Evolutionary conservation across 495 filamentous ascomycete genomes (phyloP).

Genomic region (Aspergillus taichungensis): DNA sequence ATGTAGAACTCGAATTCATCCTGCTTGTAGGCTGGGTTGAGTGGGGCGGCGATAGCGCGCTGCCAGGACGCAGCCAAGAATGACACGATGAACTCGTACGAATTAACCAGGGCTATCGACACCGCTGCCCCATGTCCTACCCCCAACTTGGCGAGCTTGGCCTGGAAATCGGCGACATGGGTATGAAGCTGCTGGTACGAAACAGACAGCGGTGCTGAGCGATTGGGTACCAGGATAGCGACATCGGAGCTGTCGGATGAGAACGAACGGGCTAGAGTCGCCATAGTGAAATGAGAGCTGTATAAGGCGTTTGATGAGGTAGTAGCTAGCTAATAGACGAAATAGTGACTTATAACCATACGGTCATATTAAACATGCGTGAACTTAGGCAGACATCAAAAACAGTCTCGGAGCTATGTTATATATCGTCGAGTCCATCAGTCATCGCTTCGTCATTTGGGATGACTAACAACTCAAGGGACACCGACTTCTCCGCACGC

Average conservation of each 20-base stretch:
- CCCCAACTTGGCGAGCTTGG: slow-evolving; percentile 61
- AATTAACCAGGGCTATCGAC: slow-evolving; percentile 69
- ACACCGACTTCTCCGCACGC: too few species aligned
- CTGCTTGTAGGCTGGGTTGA: slow-evolving; percentile 79
- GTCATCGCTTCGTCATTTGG: too few species aligned
- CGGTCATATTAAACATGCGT: too few species aligned
- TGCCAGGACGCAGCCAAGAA: slow-evolving; percentile 74
- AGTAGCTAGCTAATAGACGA: neutral
- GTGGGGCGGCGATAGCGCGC: slow-evolving; percentile 67
- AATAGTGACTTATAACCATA: too few species aligned
- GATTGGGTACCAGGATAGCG: slow-evolving; percentile 61
- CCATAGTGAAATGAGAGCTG: slow-evolving; percentile 17
- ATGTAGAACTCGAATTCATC: slow-evolving; percentile 87
- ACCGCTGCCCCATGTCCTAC: slow-evolving; percentile 56
- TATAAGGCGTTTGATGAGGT: neutral
- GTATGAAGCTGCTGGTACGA: slow-evolving; percentile 53
- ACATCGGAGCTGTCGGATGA: slow-evolving; percentile 28
- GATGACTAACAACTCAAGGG: too few species aligned
- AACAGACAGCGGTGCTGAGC: slow-evolving; percentile 46
- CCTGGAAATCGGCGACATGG: slow-evolving; percentile 58
- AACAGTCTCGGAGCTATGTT: too few species aligned
- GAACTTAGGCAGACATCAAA: too few species aligned
- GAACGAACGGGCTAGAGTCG: slow-evolving; percentile 40
- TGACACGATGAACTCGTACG: slow-evolving; percentile 72
- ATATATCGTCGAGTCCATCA: too few species aligned